Evolutionary conservation across 139 green algal species (phyloP).

Genomic region (Chlamydomonas schloesseri): DNA sequence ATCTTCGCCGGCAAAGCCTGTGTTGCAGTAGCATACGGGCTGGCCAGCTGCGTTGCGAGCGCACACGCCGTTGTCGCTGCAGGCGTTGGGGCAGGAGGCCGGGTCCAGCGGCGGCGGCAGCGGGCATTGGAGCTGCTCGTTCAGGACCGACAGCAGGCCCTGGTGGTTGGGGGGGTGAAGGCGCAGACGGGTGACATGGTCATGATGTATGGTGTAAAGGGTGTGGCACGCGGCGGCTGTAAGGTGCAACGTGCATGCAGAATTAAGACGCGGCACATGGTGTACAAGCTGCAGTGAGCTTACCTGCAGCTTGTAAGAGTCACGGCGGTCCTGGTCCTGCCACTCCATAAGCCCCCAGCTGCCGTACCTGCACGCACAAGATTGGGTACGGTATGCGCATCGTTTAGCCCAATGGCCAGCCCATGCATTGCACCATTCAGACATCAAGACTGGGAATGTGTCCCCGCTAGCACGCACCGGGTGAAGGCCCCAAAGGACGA

Average conservation of each 20-base stretch:
- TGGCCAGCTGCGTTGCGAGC: not conserved
- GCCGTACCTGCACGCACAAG: constrained; percentile 26
- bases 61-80: constrained; percentile 41
- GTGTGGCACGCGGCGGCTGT: too few relatives aligned
- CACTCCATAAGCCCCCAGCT: constrained; percentile 48
- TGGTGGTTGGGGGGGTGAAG: not conserved
- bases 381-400: too few relatives aligned
- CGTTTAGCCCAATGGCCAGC: too few relatives aligned
- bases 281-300: too few relatives aligned
- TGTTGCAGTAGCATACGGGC: constrained; percentile 36
- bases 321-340: constrained; percentile 30
- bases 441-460: too few relatives aligned
- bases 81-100: constrained; percentile 4
- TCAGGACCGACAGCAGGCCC: constrained; percentile 8
- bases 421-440: too few relatives aligned
- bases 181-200: too few relatives aligned
- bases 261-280: too few relatives aligned
- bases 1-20: constrained; percentile 2
- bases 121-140: not conserved
- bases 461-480: too few relatives aligned
- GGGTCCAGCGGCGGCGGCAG: constrained; percentile 16
- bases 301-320: constrained; percentile 28
- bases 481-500: constrained; percentile 17
- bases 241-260: too few relatives aligned
- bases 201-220: too few relatives aligned